Evolutionary conservation across 2,329 filamentous ascomycete species (phyloP), one percentile per base, ranked within the genome.

Genomic region (Venturia carpophila): DNA sequence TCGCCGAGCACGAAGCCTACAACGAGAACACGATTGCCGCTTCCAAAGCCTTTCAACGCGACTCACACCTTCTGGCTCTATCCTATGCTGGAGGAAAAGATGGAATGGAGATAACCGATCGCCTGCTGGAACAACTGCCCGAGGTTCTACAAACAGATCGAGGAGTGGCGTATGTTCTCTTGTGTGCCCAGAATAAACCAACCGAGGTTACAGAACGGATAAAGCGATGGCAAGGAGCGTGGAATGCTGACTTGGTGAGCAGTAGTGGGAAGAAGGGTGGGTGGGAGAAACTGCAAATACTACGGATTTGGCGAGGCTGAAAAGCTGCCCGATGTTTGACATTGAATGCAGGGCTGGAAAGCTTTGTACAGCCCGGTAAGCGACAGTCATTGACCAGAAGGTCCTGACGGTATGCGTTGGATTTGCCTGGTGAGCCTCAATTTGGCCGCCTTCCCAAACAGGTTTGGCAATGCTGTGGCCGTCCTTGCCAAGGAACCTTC

Each of bases 31-130:
- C 15, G 15, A 39, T 62, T 37, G 67, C 69, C 6, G 42, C 68
- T 9, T 70, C 70, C 41, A 64, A 71, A 45, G 69, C 72, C 11
- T 96, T 91, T 69, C 90, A 92, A 65, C 84, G 87, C 66, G 92
- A 97, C 72, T 92, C 90, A 37, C 88, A 91, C 72, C 81, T 97
- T 64, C 83, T 97, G 30, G 86, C 89, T 47, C 79, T 97, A 60
- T 91, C 92, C 4, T 97, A 96, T 74, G 93, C 92, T 0, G 94
- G 94, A 34, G 94, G 94, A 0, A 77, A 79, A 39, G 89, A 97
- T 74, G 94, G 94, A 6, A 99, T 99, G 93, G 91, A 96, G 78
- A 91, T 88, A 34, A 99, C 93, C 58, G 84, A 93, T 68, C 82
- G 90, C 49, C 78, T 99, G 69, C 79, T 99, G 47, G 83, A 84